These are phyloP conservation scores for Coprinellus micaceus DNA, from an alignment of 768 basidiomycete species.

Conservation along the genomic window DNA sequence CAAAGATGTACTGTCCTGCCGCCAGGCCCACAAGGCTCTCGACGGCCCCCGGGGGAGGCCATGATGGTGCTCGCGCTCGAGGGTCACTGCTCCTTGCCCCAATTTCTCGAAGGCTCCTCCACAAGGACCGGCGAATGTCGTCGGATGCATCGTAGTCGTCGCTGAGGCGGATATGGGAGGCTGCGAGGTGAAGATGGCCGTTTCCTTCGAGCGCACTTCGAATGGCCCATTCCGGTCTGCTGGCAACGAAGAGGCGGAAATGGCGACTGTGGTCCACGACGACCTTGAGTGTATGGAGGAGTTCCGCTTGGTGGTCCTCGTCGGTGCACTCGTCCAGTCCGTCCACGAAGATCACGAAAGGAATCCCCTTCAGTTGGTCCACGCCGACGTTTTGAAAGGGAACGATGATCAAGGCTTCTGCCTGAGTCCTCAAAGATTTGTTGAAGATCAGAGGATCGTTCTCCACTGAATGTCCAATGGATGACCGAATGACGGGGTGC, in stretches of 20 bases:
- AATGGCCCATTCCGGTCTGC: constrained; percentile 13
- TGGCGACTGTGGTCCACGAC: not conserved
- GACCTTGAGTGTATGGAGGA: constrained; percentile 9
- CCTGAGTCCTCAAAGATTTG: constrained; percentile 1
- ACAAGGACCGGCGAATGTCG: not conserved
- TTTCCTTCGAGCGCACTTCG: not conserved
- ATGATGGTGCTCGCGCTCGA: not conserved
- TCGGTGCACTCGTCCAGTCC: constrained; percentile 13
- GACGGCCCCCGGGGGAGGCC: constrained; percentile 9
- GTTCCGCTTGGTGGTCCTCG: constrained; percentile 6
- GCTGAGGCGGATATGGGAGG: constrained; percentile 3
- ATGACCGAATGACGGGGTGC: not conserved
- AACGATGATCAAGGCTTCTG: not conserved
- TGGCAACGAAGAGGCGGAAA: constrained; percentile 14
- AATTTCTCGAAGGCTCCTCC: constrained; percentile 2
- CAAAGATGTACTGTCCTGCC: not conserved
- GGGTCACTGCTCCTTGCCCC: not conserved
- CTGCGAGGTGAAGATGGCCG: not conserved
- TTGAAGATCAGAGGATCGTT: constrained; percentile 1
- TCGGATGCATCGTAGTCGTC: not conserved
- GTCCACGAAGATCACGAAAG: constrained; percentile 8
- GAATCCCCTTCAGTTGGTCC: not conserved
- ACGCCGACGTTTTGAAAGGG: not conserved
- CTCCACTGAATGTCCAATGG: not conserved
- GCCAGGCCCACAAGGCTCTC: not conserved